Percentiles rank a stretch among this genome's conserved stretches.
These are phyloP conservation scores for Tolypocladium capitatum DNA, from an alignment of 2,329 filamentous ascomycete species.

Conservation along the genomic window DNA sequence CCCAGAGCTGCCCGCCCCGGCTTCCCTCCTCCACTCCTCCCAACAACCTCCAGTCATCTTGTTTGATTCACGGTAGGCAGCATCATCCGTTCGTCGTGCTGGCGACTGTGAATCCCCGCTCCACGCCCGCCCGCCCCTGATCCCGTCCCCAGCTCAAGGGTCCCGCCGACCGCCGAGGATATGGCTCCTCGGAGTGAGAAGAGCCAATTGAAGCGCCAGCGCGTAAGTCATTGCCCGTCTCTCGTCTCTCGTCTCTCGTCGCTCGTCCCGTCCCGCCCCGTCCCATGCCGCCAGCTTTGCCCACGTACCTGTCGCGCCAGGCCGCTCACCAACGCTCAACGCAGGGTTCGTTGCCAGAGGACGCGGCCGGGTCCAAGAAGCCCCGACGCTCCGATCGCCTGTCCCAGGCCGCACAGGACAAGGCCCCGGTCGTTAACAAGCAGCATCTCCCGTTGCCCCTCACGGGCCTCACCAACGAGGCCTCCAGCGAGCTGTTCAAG, in stretches of 20 bases:
- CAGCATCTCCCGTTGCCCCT: conserved; percentile 70
- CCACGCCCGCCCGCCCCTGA: background rate
- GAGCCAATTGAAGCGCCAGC: conserved; percentile 72
- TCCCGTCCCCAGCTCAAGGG: background rate
- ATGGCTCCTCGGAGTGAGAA: conserved; percentile 57
- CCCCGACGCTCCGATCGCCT: conserved; percentile 65
- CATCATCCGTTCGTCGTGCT: conserved; percentile 5
- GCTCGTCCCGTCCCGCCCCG: conserved; percentile 7
- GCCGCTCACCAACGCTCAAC: conserved; percentile 10
- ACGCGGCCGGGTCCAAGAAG: conserved; percentile 63
- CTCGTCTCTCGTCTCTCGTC: too few species aligned
- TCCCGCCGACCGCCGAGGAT: conserved; percentile 7
- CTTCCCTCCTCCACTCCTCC: conserved; percentile 9
- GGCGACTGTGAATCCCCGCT: conserved; percentile 1
- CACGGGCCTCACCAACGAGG: conserved; percentile 45
- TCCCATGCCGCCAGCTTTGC: conserved; percentile 5
- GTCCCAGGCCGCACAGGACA: conserved; percentile 36
- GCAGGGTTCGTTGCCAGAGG: conserved; percentile 53
- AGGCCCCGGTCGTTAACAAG: conserved; percentile 48
- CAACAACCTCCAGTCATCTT: conserved; percentile 8
- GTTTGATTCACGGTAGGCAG: conserved; percentile 15
- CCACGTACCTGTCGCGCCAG: conserved; percentile 4
- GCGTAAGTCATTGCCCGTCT: conserved; percentile 39
- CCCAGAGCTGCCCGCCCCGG: too few species aligned
- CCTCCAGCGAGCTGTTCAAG: conserved; percentile 48